Conservation (phyloP, 805 yeast genomes). For the Schwanniomyces polymorphus region DNA sequence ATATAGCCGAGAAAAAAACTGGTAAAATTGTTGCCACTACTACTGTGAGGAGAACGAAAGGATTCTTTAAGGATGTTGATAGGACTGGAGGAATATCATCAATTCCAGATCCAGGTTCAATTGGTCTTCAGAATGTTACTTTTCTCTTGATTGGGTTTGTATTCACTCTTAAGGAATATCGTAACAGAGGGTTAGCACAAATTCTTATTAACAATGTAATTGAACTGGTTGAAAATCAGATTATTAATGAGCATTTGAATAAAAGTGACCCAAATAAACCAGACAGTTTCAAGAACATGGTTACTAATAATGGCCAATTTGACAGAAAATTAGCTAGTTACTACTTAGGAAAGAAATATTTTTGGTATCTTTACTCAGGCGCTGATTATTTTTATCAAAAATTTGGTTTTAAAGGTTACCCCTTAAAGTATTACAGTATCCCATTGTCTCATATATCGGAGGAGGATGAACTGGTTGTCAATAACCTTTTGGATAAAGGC, state of each 20-base stretch:
- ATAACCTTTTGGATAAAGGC: slow-evolving; percentile 15
- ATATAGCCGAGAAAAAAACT: slow-evolving; percentile 19
- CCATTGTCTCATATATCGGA: slow-evolving; percentile 19
- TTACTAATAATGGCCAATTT: slow-evolving; percentile 22
- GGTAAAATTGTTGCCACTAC: slow-evolving; percentile 22
- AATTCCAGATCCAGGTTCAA: slow-evolving; percentile 27
- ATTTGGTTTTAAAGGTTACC: slow-evolving; percentile 54
- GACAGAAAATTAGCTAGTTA: slow-evolving; percentile 31
- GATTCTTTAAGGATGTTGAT: slow-evolving; percentile 28
- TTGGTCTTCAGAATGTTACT: slow-evolving; percentile 34
- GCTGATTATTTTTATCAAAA: slow-evolving; percentile 65
- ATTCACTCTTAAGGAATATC: slow-evolving; percentile 22
- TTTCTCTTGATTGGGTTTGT: slow-evolving; percentile 26
- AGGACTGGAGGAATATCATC: slow-evolving; percentile 22
- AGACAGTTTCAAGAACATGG: slow-evolving; percentile 35
- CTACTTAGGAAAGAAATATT: slow-evolving; percentile 33
- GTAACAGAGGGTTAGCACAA: slow-evolving; percentile 31
- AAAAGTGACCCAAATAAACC: slow-evolving; percentile 19
- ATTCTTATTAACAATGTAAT: slow-evolving; percentile 25
- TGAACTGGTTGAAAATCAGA: slow-evolving; percentile 27
- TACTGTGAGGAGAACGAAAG: slow-evolving; percentile 22
- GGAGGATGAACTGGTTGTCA: slow-evolving; percentile 17
- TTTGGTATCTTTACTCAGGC: slow-evolving; percentile 65
- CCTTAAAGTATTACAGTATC: slow-evolving; percentile 33
- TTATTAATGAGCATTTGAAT: slow-evolving; percentile 23